These are phyloP conservation scores for Taphrina populina DNA, from an alignment of 1,139 yeast species.

Conservation along the genomic window DNA sequence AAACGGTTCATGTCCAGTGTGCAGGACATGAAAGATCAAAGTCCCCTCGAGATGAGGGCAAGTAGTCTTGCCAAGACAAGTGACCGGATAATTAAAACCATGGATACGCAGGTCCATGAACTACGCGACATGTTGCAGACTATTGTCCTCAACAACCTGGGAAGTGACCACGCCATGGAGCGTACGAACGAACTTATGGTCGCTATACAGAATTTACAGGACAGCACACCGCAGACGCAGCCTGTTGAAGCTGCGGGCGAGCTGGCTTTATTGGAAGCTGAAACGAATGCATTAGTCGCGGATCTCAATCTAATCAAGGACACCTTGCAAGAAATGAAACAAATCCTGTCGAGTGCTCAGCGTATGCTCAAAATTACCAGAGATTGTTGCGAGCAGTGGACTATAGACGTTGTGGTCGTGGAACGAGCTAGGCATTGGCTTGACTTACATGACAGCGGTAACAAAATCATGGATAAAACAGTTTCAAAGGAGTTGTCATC, in stretches of 20 bases:
- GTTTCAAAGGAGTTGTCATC: background rate
- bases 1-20: too few relatives aligned
- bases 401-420: background rate
- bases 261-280: constrained; percentile 5
- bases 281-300: constrained; percentile 9
- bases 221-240: background rate
- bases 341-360: constrained; percentile 2
- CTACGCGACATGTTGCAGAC: background rate
- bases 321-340: constrained; percentile 10
- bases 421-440: constrained; percentile 5
- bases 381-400: constrained; percentile 3
- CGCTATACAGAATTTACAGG: background rate
- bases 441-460: background rate
- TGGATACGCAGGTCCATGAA: background rate
- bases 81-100: background rate
- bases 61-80: too few relatives aligned
- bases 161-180: background rate
- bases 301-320: constrained; percentile 3
- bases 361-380: background rate
- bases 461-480: background rate
- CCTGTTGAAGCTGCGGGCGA: background rate
- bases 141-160: background rate
- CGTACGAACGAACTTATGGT: too few relatives aligned
- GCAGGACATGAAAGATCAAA: too few relatives aligned
- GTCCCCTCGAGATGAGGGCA: too few relatives aligned